Percentiles rank a stretch among this genome's conserved stretches.
Conservation (phyloP, 2,329 filamentous ascomycete species). For the Graphium sp. region DNA sequence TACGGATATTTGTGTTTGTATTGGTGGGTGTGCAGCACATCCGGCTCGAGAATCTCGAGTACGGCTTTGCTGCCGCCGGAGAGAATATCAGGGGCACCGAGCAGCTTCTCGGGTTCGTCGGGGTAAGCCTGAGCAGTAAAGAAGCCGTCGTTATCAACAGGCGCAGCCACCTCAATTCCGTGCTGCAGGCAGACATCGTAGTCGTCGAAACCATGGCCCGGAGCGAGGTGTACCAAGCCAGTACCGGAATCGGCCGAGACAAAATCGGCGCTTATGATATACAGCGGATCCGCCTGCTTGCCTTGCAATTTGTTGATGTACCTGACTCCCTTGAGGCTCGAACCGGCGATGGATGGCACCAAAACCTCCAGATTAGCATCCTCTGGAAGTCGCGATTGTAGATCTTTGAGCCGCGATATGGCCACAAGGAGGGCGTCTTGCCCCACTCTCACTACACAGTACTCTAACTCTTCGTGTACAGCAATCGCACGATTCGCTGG, state of each 20-base stretch:
- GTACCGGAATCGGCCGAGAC: conserved; percentile 84
- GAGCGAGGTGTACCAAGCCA: conserved; percentile 85
- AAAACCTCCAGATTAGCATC: conserved; percentile 27
- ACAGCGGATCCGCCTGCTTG: conserved; percentile 36
- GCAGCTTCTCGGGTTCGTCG: conserved; percentile 46
- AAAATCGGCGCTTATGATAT: conserved; percentile 71
- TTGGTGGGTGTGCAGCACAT: conserved; percentile 52
- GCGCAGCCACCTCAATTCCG: conserved; percentile 61
- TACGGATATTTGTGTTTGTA: conserved; percentile 92
- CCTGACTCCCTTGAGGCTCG: conserved; percentile 43
- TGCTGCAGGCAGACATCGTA: conserved; percentile 64
- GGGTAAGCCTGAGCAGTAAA: conserved; percentile 73
- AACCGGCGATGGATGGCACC: conserved; percentile 41
- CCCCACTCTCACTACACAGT: conserved; percentile 45
- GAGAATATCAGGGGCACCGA: conserved; percentile 51
- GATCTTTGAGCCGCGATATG: conserved; percentile 46
- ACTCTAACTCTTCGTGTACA: conserved; percentile 57
- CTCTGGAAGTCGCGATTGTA: conserved; percentile 30
- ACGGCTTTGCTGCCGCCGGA: conserved; percentile 53
- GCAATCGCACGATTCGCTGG: conserved; percentile 87
- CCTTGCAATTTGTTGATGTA: conserved; percentile 60
- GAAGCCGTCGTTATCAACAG: conserved; percentile 63
- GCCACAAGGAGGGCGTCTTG: conserved; percentile 54
- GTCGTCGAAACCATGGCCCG: conserved; percentile 93
- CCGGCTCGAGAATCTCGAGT: conserved; percentile 46